phyloP scores from a whole-genome alignment of 225 moss, liverwort and hornwort species.

The Sphagnum contortum region DNA sequence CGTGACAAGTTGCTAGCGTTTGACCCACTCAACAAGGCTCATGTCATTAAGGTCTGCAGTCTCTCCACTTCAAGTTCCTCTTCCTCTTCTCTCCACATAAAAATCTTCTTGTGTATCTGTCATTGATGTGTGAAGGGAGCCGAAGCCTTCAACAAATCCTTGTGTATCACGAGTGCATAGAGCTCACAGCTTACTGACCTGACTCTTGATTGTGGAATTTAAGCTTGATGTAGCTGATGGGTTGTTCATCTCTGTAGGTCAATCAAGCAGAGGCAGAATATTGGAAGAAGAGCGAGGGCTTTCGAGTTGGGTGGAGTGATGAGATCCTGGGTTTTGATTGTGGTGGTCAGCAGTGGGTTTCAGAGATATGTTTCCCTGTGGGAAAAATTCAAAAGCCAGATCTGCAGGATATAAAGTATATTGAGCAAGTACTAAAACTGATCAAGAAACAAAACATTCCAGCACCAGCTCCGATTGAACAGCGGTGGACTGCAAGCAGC shows the following conservation, averaged over 20 bases:
- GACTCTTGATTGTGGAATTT: no score
- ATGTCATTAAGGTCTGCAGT: conserved; percentile 30
- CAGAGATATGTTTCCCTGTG: conserved; percentile 73
- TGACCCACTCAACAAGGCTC: conserved; percentile 64
- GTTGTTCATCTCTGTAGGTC: conserved; percentile 17
- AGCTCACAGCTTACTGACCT: no score
- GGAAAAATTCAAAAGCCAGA: conserved; percentile 67
- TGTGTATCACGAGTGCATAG: no score
- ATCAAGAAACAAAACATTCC: conserved; percentile 68
- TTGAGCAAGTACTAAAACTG: conserved; percentile 62
- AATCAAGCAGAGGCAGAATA: conserved; percentile 84
- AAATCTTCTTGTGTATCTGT: no score
- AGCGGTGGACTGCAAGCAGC: conserved; percentile 86
- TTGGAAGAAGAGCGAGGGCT: conserved; percentile 85
- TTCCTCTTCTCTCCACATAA: no score
- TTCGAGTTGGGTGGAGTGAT: conserved; percentile 85
- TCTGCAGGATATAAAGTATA: conserved; percentile 69
- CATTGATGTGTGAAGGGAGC: neutral
- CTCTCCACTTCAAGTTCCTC: no score
- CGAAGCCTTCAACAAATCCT: no score
- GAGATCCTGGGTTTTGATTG: conserved; percentile 95
- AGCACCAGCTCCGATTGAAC: conserved; percentile 90
- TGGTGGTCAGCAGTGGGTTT: conserved; percentile 98
- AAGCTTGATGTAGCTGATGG: no score
- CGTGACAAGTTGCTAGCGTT: conserved; percentile 85